Percentiles rank a stretch among this genome's conserved stretches.
Evolutionary conservation across 1,284 basidiomycete genomes (phyloP).

Genomic region (Ganoderma lucidum): DNA sequence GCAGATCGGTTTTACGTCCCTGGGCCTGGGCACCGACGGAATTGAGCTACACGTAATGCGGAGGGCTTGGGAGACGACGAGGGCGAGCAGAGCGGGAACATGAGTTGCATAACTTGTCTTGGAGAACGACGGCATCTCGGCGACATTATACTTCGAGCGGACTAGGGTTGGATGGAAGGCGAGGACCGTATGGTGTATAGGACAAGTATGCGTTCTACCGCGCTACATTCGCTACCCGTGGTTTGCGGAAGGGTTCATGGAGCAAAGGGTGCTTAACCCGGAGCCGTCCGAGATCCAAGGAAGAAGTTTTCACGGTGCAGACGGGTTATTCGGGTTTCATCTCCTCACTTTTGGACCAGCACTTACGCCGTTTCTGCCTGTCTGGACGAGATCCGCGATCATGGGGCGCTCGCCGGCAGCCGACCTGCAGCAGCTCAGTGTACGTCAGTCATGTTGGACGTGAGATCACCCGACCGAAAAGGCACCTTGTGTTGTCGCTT

Average conservation of each 20-base stretch:
- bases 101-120: neutral
- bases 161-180: neutral
- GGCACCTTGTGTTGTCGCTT: constrained; percentile 9
- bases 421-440: neutral
- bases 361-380: neutral
- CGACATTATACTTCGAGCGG: neutral
- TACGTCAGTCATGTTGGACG: constrained; percentile 6
- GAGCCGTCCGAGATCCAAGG: neutral
- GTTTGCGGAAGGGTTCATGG: neutral
- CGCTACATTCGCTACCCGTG: neutral
- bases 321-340: constrained; percentile 3
- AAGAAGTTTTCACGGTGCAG: neutral
- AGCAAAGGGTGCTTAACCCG: neutral
- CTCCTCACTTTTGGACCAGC: neutral
- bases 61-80: neutral
- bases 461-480: constrained; percentile 14
- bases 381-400: neutral
- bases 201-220: neutral
- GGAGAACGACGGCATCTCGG: neutral
- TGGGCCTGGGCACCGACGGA: neutral
- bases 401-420: neutral
- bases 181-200: neutral
- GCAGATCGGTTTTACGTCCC: constrained; percentile 3
- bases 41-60: neutral
- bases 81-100: constrained; percentile 1